These are phyloP conservation scores for Boletus mariae DNA, from an alignment of 1,284 basidiomycete genomes.

Conservation along the genomic window DNA sequence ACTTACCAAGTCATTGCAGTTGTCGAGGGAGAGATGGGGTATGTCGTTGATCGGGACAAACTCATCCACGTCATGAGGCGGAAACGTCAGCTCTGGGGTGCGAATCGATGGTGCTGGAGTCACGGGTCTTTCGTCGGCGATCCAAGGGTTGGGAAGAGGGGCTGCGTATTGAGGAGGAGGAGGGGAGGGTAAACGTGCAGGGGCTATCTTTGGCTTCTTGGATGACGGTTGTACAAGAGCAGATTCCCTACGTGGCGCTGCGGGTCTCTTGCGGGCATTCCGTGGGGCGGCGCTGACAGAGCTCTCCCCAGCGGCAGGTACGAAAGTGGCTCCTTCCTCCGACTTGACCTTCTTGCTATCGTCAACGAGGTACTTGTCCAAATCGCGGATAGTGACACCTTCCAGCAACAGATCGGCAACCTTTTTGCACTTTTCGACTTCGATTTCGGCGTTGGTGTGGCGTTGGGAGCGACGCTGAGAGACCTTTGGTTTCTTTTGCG, in stretches of 20 bases:
- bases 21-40: constrained; percentile 36
- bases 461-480: constrained; percentile 28
- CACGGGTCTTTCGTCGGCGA: constrained; percentile 1
- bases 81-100: constrained; percentile 25
- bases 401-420: constrained; percentile 42
- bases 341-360: background rate
- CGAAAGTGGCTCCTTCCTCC: background rate
- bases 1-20: constrained; percentile 15
- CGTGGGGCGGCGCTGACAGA: background rate
- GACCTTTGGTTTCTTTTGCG: constrained; percentile 27
- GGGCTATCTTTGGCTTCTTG: constrained; percentile 5
- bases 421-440: constrained; percentile 39
- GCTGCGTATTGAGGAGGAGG: constrained; percentile 3
- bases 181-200: background rate
- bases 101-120: background rate
- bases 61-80: constrained; percentile 2
- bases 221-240: constrained; percentile 3
- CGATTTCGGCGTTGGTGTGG: constrained; percentile 31
- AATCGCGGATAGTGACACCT: constrained; percentile 38
- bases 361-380: constrained; percentile 22
- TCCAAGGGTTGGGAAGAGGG: background rate
- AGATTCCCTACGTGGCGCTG: constrained; percentile 1
- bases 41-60: constrained; percentile 42
- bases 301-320: background rate
- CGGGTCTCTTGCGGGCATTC: constrained; percentile 9